Evolutionary conservation across 371 early-diverging fungal species (phyloP), one percentile per base, ranked within the genome.

Genomic region (Saksenaea vasiformis): DNA sequence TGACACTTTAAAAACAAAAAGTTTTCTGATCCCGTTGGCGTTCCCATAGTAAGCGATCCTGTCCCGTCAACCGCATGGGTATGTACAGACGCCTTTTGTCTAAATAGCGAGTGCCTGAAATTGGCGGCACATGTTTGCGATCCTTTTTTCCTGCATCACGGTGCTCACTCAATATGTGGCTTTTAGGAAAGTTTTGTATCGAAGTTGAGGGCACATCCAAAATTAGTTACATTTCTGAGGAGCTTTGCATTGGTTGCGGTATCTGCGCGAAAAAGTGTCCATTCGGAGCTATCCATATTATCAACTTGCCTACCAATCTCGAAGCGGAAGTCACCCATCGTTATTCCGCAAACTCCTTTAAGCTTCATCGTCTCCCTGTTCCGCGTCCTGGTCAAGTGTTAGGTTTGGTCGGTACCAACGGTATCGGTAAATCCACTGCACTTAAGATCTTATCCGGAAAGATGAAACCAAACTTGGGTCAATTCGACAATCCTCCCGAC

Each of bases 251-350:
- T 75, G 99, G 99, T 74, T 99, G 99, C 78, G 96, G 97, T 86
- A 98, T 99, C 68, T 99, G 99, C 77, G 92, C 91, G 66, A 99
- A 99, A 79, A 96, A 97, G 77, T 99, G 99, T 80, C 99, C 99
- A 35, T 99, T 99, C 75, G 95, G 91, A 28, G 99, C 99, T 35
- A 99, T 99, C 73, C 85, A 86, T 58, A 98, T 99, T 70, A 94
- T 99, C 87, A 99, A 99, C 84, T 81, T 99, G 78, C 99, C 99
- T 34, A 98, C 98, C 67, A 97, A 95, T 78, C 86, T 99, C 65
- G 93, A 94, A 66, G 93, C 91, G 72, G 95, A 99, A 66, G 95
- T 97, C 47, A 97, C 98, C 53, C 99, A 99, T 74, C 92, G 99
- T 76, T 99, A 99, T 78, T 90, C 93, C 35, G 95, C 94, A 70